Base-by-base conservation (phyloP, 495 filamentous ascomycete genomes). In the Penicillium alfredii region DNA sequence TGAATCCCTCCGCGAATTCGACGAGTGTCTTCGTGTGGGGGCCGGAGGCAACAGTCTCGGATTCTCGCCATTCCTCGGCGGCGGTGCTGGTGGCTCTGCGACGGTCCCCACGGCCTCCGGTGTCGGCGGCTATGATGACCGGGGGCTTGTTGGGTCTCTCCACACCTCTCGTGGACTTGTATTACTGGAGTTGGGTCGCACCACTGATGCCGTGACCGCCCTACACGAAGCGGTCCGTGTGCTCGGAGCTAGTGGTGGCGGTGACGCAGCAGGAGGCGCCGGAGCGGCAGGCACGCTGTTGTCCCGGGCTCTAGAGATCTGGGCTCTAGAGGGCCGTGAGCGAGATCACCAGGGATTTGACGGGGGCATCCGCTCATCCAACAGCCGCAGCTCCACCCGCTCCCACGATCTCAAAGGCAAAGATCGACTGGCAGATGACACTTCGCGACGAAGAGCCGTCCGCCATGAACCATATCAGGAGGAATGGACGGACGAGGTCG, bases 1-100 rank as follows among this genome's bases (percentile, higher is more conserved):
- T 11, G 74, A 84, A 18, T 83, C 90, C 0, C 70, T 97, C 4
- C 68, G 67, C 1, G 74, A 89, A 51, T 95, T 93, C 34, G 78
- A 88, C 30, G 80, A 86, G 47, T 89, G 95, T 49, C 73, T 88
- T 17, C 71, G 85, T 4, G 74, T 83, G 20, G 84, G 84, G 19
- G 81, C 82, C 4, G 82, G 80, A 20, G 81, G 88, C 28, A 73
- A 80, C 2, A 74, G 77, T 13, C 52, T 63, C 39, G 68, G 64
- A 2, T 67, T 66, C 32, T 60, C 55, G 17, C 59, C 63, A 1
- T 67, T 66, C 35, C 31, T 68, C 3, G 66, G 64, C 8, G 63
- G 64, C 29, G 60, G 58, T 11, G 47, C 50, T 2, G 44, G 64
- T 15, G 56, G 60, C 18, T 58, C 56, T 27, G 52, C 51, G 1